Evolutionary conservation across 768 basidiomycete species (phyloP).

Genomic region (Kwoniella pini): DNA sequence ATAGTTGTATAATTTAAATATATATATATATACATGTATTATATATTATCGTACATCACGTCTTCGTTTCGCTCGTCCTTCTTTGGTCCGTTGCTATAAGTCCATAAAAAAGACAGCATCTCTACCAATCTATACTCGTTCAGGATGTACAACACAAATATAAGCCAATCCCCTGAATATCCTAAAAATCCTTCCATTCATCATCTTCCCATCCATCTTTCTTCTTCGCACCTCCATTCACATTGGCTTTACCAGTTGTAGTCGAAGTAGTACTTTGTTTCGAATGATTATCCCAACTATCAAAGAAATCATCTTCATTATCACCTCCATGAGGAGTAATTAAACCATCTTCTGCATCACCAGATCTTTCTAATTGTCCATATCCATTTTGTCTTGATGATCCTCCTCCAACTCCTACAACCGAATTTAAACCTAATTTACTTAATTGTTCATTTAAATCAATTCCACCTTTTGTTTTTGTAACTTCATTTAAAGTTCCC

Average conservation of each 20-base stretch:
- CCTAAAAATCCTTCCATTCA: slow-evolving; percentile 78
- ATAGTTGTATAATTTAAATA: slow-evolving; percentile 3
- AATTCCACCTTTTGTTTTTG: slow-evolving; percentile 71
- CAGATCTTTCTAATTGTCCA: slow-evolving; percentile 38
- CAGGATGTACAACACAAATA: not conserved
- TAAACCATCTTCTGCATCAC: slow-evolving; percentile 43
- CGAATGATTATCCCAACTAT: slow-evolving; percentile 56
- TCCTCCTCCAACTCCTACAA: not conserved
- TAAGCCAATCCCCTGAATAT: no score
- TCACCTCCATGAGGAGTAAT: slow-evolving; percentile 56
- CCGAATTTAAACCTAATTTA: slow-evolving; percentile 61
- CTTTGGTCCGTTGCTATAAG: no score
- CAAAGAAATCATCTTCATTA: slow-evolving; percentile 64
- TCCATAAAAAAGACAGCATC: no score
- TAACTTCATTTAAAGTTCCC: slow-evolving; percentile 45
- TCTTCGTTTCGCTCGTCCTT: no score
- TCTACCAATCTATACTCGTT: not conserved
- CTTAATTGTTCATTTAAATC: slow-evolving; percentile 80
- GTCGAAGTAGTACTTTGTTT: slow-evolving; percentile 33
- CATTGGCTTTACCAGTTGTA: not conserved
- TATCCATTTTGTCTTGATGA: slow-evolving; percentile 45
- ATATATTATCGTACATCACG: not conserved
- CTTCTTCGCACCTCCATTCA: not conserved
- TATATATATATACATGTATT: slow-evolving; percentile 1
- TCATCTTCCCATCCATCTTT: slow-evolving; percentile 55